Evolutionary conservation across 2,329 filamentous ascomycete species (phyloP).

Genomic region (Ceratocystis harringtonii): DNA sequence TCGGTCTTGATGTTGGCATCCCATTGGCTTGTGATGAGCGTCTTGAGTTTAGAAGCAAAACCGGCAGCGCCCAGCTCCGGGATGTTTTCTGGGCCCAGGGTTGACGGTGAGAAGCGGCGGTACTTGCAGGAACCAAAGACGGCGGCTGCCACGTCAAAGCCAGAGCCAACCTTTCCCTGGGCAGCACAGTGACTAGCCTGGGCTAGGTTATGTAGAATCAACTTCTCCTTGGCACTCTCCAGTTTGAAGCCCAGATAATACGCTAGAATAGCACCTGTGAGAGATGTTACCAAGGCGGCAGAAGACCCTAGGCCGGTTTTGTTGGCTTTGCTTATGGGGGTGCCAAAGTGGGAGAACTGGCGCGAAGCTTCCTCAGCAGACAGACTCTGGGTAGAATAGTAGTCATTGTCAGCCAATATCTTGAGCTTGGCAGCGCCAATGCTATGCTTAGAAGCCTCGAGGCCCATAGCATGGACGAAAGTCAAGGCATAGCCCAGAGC

Average conservation of each 20-base stretch:
- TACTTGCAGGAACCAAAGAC: slow-evolving; percentile 87
- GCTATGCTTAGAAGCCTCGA: slow-evolving; percentile 26
- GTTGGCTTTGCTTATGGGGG: slow-evolving; percentile 63
- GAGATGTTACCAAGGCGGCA: slow-evolving; percentile 78
- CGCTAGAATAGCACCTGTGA: slow-evolving; percentile 61
- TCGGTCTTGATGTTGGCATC: slow-evolving; percentile 50
- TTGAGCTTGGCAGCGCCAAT: slow-evolving; percentile 60
- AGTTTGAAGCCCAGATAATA: slow-evolving; percentile 49
- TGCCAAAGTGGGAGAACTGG: slow-evolving; percentile 64
- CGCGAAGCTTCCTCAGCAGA: slow-evolving; percentile 20
- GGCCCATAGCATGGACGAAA: slow-evolving; percentile 45
- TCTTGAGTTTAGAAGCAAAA: slow-evolving; percentile 51
- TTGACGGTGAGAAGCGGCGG: slow-evolving; percentile 71
- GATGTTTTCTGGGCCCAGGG: slow-evolving; percentile 43
- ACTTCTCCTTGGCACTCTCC: slow-evolving; percentile 23
- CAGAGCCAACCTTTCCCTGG: slow-evolving; percentile 90
- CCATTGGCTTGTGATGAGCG: slow-evolving; percentile 53
- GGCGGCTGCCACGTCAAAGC: slow-evolving; percentile 87
- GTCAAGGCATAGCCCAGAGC: slow-evolving; percentile 76
- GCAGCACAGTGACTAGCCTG: slow-evolving; percentile 90
- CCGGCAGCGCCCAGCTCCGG: slow-evolving; percentile 49
- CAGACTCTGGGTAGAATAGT: slow-evolving; percentile 57
- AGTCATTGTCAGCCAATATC: slow-evolving; percentile 88
- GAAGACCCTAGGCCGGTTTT: slow-evolving; percentile 95
- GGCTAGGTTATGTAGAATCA: slow-evolving; percentile 73